Evolutionary conservation across 1,284 basidiomycete genomes (phyloP), one percentile per base, ranked within the genome.

Genomic region (Naganishia albida): DNA sequence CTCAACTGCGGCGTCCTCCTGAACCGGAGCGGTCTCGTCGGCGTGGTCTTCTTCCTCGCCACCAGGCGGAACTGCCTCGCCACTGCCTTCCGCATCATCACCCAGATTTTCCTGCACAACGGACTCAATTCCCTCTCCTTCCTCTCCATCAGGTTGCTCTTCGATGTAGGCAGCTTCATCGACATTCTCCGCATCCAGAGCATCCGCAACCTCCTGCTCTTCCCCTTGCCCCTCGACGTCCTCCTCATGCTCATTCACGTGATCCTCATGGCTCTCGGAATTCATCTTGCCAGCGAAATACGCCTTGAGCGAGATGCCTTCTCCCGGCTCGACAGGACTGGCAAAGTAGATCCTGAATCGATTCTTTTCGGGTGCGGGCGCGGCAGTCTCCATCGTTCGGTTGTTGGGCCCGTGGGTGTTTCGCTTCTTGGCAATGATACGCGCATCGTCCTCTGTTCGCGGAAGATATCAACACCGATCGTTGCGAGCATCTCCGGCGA

Each of bases 231-330:
- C 67, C 68, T 72, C 28, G 68, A 73, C 52, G 66, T 85, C 81
- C 73, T 86, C 82, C 70, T 85, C 85, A 74, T 88, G 85, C 78
- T 87, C 87, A 72, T 82, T 86, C 78, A 89, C 88, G 18, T 52
- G 34, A 48, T 66, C 55, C 10, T 43, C 48, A 30, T 68, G 52
- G 67, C 71, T 64, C 70, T 74, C 62, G 68, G 56, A 54, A 51
- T 60, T 62, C 10, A 56, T 52, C 7, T 65, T 66, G 20, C 49
- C 68, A 30, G 63, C 66, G 26, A 53, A 38, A 49, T 50, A 55
- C 18, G 51, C 65, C 23, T 56, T 49, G 26, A 63, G 46, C n/a
- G 57, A 62, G 16, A 54, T 60, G 10, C 65, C 65, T 49, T 66
- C 65, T 38, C 57, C 65, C 30, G 39, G 18, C 28, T 79, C 78